Percentiles rank a stretch among this genome's conserved stretches.
These are phyloP conservation scores for Hirsutella minnesotensis DNA, from an alignment of 2,329 filamentous ascomycete genomes.

Conservation along the genomic window DNA sequence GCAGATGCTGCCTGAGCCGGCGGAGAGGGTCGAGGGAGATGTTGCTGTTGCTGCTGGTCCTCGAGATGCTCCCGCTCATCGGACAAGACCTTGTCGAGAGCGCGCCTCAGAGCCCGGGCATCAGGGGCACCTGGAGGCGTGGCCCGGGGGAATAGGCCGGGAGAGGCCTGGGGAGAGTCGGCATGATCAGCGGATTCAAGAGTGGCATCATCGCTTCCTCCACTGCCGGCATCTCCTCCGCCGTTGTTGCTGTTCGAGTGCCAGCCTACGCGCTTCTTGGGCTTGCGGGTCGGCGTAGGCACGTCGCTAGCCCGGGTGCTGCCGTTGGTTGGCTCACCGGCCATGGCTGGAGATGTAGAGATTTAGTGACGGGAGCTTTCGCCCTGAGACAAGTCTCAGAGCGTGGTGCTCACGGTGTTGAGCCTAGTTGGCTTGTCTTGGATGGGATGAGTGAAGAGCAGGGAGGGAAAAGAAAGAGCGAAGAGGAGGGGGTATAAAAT, in stretches of 20 bases:
- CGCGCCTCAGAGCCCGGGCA: conserved; percentile 24
- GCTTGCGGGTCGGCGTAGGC: conserved; percentile 19
- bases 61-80: conserved; percentile 13
- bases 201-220: conserved; percentile 5
- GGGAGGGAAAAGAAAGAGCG: neutral
- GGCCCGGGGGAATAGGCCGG: conserved; percentile 7
- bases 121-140: conserved; percentile 23
- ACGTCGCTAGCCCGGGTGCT: conserved; percentile 16
- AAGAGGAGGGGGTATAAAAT: neutral
- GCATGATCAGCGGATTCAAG: conserved; percentile 1
- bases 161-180: conserved; percentile 2
- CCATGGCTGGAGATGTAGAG: conserved; percentile 9
- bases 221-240: conserved; percentile 2
- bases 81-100: conserved; percentile 25
- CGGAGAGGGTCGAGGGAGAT: neutral
- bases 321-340: conserved; percentile 13
- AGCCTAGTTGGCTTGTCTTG: neutral
- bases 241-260: conserved; percentile 18
- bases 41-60: conserved; percentile 6
- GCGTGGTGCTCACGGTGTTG: neutral
- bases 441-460: neutral
- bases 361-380: conserved; percentile 8
- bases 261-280: conserved; percentile 30
- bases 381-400: conserved; percentile 14
- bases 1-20: neutral